phyloP scores from a whole-genome alignment of 2,329 filamentous ascomycete genomes.

The Biscogniauxia marginata region DNA sequence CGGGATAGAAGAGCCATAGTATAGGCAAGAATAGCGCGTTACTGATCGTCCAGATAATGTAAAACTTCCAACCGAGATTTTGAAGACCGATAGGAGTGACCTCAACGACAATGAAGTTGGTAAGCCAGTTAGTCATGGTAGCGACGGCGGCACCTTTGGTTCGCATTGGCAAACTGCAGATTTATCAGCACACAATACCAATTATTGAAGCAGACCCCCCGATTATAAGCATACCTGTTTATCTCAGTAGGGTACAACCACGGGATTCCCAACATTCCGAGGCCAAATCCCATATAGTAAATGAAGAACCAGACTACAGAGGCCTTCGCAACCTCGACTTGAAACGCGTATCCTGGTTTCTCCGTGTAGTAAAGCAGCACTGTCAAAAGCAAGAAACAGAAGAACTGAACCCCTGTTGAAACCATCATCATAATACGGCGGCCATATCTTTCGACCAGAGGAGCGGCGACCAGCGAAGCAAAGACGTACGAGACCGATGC shows the following conservation, averaged over 20 bases:
- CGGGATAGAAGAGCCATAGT: conserved; percentile 45
- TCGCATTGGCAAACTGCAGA: conserved; percentile 34
- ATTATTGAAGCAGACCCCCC: too few species aligned
- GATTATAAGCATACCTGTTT: conserved; percentile 30
- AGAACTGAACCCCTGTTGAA: conserved; percentile 26
- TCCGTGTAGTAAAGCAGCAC: conserved; percentile 25
- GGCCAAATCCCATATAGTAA: conserved; percentile 31
- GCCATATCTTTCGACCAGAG: conserved; percentile 30
- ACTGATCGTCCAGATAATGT: conserved; percentile 48
- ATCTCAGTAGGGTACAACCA: conserved; percentile 44
- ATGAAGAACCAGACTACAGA: conserved; percentile 33
- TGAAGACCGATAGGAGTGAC: conserved; percentile 32
- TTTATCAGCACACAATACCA: background rate
- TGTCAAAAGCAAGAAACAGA: conserved; percentile 31
- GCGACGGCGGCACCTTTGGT: conserved; percentile 38
- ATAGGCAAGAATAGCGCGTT: conserved; percentile 42
- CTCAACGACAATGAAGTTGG: conserved; percentile 34
- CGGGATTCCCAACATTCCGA: conserved; percentile 37
- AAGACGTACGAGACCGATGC: conserved; percentile 33
- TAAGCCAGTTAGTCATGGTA: conserved; percentile 37
- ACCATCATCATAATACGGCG: conserved; percentile 32
- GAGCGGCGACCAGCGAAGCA: conserved; percentile 25
- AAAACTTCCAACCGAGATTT: conserved; percentile 49
- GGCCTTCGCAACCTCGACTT: conserved; percentile 25
- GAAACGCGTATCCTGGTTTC: conserved; percentile 17